phyloP scores from a whole-genome alignment of 2,329 filamentous ascomycete genomes.

The Venturia asperata region DNA sequence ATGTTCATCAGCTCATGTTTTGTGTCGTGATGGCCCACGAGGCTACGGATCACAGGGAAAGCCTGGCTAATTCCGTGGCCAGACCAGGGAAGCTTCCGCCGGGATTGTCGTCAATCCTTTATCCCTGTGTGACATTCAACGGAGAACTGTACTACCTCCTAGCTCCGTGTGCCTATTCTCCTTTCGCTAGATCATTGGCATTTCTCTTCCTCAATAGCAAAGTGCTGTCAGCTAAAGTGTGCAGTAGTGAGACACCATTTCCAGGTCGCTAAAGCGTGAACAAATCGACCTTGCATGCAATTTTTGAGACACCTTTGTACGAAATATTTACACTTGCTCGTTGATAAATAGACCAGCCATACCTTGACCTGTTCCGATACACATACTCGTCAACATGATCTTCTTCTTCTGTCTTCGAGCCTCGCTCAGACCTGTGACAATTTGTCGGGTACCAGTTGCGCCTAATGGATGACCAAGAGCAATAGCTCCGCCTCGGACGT shows the following conservation, averaged over 20 bases:
- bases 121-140: not conserved
- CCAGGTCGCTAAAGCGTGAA: not conserved
- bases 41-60: not conserved
- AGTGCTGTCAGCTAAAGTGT: too few species aligned
- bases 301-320: not conserved
- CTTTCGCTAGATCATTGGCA: not conserved
- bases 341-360: constrained; percentile 62
- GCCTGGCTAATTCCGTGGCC: not conserved
- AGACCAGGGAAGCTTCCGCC: not conserved
- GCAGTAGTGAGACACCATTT: not conserved
- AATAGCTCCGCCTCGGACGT: constrained; percentile 73
- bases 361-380: constrained; percentile 57
- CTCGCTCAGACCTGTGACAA: constrained; percentile 86
- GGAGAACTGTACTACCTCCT: not conserved
- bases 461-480: constrained; percentile 78
- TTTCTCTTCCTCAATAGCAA: too few species aligned
- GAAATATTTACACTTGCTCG: constrained; percentile 43
- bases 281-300: not conserved
- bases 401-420: constrained; percentile 78
- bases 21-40: not conserved
- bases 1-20: not conserved
- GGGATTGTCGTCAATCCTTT: not conserved
- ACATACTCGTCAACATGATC: constrained; percentile 90
- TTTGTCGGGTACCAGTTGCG: constrained; percentile 68
- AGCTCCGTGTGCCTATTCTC: not conserved